Evolutionary conservation across 345 rosid species (phyloP), one percentile per base, ranked within the genome.

Genomic region (Salix suchowensis): DNA sequence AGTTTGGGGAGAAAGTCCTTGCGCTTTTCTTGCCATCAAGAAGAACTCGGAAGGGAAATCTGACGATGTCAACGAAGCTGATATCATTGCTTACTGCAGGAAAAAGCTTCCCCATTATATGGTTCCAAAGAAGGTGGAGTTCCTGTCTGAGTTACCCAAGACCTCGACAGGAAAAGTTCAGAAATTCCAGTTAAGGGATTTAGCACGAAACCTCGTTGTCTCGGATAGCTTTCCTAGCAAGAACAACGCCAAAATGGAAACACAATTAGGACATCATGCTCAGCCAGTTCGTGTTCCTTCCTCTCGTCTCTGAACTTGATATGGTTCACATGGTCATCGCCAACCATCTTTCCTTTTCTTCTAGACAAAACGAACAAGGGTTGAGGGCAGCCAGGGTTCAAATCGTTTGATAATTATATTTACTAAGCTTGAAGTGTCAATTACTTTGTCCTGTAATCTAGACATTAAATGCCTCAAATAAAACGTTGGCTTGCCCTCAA

Each of bases 1-100:
- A 2, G 30, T 30, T 32, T 84, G 87, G 87, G 87, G 89, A 37
- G 89, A 86, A 74, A 82, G 82, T 61, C 89, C 89, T 4, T 86
- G 89, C 36, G 89, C 89, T 4, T 84, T 86, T 34, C 30, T 86
- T 30, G 54, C 79, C 12, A 24, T 74, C 19, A 82, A 73, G 52
- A 67, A 76, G 42, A 74, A 84, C 64, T 8, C 78, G 1, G 44
- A 74, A 2, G 87, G 81, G 15, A 68, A 71, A 28, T n/a, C 67
- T 1, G 80, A 74, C 52, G 86, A 76, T 26, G 78, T 82, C 19
- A 78, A 61, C 15, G 87, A 86, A 50, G 76, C 65, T 26, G 86
- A 84, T 39, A 78, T 86, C 28, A 28, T 82, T 21, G 76, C 74
- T 0, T 84, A 48, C 16, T 86, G 87, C 74, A 61, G 83, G 82